Base-by-base conservation (phyloP, 108 stramenopile genomes). In the Discostella stelligeroides region DNA sequence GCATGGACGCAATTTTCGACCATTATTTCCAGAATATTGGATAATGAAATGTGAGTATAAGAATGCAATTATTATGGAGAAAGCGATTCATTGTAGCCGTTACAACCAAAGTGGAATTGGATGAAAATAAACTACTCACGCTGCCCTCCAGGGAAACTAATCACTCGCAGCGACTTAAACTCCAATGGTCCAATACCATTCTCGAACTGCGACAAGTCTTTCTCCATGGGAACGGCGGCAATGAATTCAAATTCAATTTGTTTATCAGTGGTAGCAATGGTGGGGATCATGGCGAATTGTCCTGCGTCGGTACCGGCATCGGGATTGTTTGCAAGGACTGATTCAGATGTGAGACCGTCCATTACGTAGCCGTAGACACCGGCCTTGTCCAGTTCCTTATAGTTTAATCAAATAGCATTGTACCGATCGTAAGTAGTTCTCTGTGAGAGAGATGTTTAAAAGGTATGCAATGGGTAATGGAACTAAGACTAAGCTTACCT, bases 301-400 rank as follows among this genome's bases (percentile, higher is more conserved):
- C 96, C 96, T 0, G 96, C 92, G 79, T 97, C 96, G 24, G 96
- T 92, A 5, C 73, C 75, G 0, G 87, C 65, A 79, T 97, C 96
- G 13, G 96, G 96, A 76, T 97, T 97, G 70, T 97, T 97, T 29
- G 96, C 96, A 13, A 97, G 71, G 15, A 97, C 96, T 23, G 84
- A 82, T 54, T 95, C 91, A 4, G 89, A 87, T 4, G 84, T 83
- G 0, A 75, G 75, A 1, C 73, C 90, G 53, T 97, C 94, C 10
- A 79, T 84, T 2, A 94, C 83, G 59, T 85, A 88, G 23, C 94
- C 94, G 50, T 93, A 95, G 0, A 95, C 90, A 15, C 89, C 88
- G 0, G 90, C 87, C 55, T 90, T 88, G 28, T 89, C 87, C 25
- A 95, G 65, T 9, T 85, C 81, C 59, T 83, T 45, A 25, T 46